Evolutionary conservation across 148 eudicot species (phyloP), one percentile per base, ranked within the genome.

Genomic region (Vaccinium myrtillus): DNA sequence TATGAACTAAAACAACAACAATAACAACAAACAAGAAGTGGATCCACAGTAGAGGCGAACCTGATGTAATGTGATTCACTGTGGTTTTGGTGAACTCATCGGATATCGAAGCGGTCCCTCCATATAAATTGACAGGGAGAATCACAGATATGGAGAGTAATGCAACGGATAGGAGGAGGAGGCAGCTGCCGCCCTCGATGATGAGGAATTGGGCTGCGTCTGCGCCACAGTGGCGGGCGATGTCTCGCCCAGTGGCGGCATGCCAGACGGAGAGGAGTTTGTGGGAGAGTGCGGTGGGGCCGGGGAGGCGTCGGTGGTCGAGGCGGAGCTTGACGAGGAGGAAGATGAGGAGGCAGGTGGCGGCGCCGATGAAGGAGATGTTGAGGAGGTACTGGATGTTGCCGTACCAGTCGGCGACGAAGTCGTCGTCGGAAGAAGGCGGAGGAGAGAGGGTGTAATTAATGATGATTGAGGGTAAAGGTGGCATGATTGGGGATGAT

Each of bases 201-300:
- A 97, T 86, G 55, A 95, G 93, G 82, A 92, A 97, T 77, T 97
- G 99, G 6, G 99, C 97, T 2, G 99, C 96, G 54, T 97, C 99
- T 13, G 99, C 98, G 0, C 99, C 99, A 55, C 98, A 95, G 81
- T 94, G 98, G 70, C 89, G 91, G 16, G 95, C 93, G 85, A 97
- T 95, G 85, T 94, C 93, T 2, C 90, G 90, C 39, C 92, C 89
- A 63, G 98, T 89, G 82, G 98, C 96, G 85, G 98, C 98, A 83
- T 95, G 95, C 98, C 98, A 96, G n/a, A 94, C 98, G 55, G 98
- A 94, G 51, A 95, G 93, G 18, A 97, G 99, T 90, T 97, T 97
- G 36, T 98, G 83, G 30, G 86, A 61, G 77, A 94, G 87, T 65
- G 99, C 95, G 63, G 92, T 63, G 23, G 98, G 96, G 6, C 95